A percentile compares a stretch with the other conserved stretches of the same genome.
Conservation (phyloP, 163 green algal species). For the Chlamydomonas reinhardtii region DNA sequence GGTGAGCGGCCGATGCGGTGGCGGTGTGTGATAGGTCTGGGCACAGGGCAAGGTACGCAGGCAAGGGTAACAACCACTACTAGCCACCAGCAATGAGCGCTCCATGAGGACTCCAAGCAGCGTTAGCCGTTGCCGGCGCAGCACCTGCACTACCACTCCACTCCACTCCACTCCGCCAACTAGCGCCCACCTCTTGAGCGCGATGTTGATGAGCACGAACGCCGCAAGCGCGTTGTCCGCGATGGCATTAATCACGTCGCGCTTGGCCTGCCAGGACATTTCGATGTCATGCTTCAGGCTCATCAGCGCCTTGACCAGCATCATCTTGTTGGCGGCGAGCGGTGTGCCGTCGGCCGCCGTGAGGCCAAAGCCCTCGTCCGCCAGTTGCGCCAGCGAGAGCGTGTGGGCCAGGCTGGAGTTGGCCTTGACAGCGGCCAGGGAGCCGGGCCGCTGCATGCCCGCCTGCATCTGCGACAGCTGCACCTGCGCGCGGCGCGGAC, state of each 20-base stretch:
- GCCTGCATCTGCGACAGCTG: too few species aligned
- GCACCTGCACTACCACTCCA: neutral
- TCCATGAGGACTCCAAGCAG: too few species aligned
- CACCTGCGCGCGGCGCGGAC: neutral
- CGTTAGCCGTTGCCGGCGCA: too few species aligned
- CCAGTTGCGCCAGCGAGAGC: constrained; percentile 15
- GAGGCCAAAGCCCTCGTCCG: constrained; percentile 10
- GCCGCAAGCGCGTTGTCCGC: constrained; percentile 90
- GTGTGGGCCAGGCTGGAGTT: constrained; percentile 8
- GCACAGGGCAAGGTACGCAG: too few species aligned
- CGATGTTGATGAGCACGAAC: constrained; percentile 90
- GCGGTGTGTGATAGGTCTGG: too few species aligned
- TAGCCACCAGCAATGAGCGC: too few species aligned
- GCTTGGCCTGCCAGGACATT: constrained; percentile 42
- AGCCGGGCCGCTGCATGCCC: too few species aligned
- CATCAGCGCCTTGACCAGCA: constrained; percentile 19
- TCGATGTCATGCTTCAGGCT: constrained; percentile 36
- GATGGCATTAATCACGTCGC: constrained; percentile 66
- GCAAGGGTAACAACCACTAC: too few species aligned
- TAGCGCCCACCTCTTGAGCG: constrained; percentile 26
- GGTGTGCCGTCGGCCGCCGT: constrained; percentile 1
- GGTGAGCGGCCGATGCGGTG: too few species aligned
- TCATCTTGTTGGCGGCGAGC: constrained; percentile 18
- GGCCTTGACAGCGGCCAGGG: neutral
- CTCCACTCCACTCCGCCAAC: too few species aligned